Conservation (phyloP, 768 basidiomycete genomes). For the Tylopilus plumbeoviolaceoides region DNA sequence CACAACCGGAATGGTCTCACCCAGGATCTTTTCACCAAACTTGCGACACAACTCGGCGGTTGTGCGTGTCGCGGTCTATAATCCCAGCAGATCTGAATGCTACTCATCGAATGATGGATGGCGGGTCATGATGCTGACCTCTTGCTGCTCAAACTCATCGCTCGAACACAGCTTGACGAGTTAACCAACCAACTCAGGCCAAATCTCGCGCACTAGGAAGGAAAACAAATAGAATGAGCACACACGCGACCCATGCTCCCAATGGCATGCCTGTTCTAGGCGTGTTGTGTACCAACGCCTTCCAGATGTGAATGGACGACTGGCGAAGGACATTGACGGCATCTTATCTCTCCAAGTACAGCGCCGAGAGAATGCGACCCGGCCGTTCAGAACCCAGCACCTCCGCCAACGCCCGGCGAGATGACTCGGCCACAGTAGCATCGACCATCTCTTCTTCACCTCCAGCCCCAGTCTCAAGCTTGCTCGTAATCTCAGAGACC, state of each 20-base stretch:
- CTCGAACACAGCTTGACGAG: conserved; percentile 75
- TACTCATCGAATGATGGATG: too few species aligned
- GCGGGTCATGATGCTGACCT: conserved; percentile 54
- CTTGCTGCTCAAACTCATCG: conserved; percentile 81
- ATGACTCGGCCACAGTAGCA: conserved; percentile 65
- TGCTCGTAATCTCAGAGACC: conserved; percentile 92
- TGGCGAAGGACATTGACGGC: conserved; percentile 85
- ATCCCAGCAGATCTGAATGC: neutral
- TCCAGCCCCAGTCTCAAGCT: conserved; percentile 69
- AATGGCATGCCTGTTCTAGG: conserved; percentile 69
- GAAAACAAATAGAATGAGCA: conserved; percentile 10
- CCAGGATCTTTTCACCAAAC: conserved; percentile 88
- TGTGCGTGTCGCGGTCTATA: conserved; percentile 77
- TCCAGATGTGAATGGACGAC: conserved; percentile 95
- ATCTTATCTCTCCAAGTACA: conserved; percentile 94
- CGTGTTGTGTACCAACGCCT: conserved; percentile 93
- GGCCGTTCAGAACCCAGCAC: conserved; percentile 85
- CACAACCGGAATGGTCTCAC: conserved; percentile 78
- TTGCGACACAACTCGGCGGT: conserved; percentile 89
- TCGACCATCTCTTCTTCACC: conserved; percentile 72
- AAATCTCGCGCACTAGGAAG: conserved; percentile 76
- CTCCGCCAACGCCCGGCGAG: conserved; percentile 81
- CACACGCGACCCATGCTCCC: neutral
- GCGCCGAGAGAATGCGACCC: conserved; percentile 83
- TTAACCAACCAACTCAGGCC: conserved; percentile 78